These are phyloP conservation scores for Neurospora sp. DNA, from an alignment of 2,329 filamentous ascomycete genomes.

Conservation along the genomic window DNA sequence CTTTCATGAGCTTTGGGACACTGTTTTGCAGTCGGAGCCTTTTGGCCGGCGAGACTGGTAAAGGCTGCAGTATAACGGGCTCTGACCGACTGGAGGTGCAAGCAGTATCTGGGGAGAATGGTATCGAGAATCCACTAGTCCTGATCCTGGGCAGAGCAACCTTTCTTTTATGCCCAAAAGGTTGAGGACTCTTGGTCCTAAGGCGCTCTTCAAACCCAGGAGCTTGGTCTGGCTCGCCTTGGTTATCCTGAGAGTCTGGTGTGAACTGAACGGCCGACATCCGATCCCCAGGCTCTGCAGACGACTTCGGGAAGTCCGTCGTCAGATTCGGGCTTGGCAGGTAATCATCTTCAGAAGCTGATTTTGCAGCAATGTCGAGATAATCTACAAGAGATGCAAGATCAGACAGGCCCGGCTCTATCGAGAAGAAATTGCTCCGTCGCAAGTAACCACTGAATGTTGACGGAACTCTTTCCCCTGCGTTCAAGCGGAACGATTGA, in stretches of 20 bases:
- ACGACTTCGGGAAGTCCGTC: not conserved
- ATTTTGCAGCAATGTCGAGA: slow-evolving; percentile 8
- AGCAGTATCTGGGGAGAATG: not conserved
- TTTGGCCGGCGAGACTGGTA: slow-evolving; percentile 36
- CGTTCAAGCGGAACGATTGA: not conserved
- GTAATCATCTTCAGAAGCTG: not conserved
- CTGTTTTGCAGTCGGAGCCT: slow-evolving; percentile 38
- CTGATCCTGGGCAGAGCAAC: slow-evolving; percentile 4
- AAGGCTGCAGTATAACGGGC: slow-evolving; percentile 32
- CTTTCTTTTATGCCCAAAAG: slow-evolving; percentile 5
- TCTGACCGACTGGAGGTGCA: slow-evolving; percentile 7
- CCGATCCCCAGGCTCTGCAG: not conserved
- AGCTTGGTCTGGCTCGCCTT: not conserved
- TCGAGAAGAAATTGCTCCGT: slow-evolving; percentile 13
- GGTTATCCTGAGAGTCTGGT: not conserved
- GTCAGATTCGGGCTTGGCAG: not conserved
- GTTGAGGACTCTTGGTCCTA: not conserved
- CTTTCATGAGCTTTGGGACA: slow-evolving; percentile 43
- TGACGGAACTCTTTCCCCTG: not conserved
- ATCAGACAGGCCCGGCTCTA: slow-evolving; percentile 14
- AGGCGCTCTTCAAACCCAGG: not conserved
- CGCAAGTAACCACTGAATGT: slow-evolving; percentile 1
- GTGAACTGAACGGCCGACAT: not conserved
- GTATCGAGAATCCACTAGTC: slow-evolving; percentile 1
- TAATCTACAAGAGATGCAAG: slow-evolving; percentile 16